Percentiles rank a stretch among this genome's conserved stretches.
These are phyloP conservation scores for Drechslerella dactyloides DNA, from an alignment of 2,329 filamentous ascomycete genomes.

Conservation along the genomic window DNA sequence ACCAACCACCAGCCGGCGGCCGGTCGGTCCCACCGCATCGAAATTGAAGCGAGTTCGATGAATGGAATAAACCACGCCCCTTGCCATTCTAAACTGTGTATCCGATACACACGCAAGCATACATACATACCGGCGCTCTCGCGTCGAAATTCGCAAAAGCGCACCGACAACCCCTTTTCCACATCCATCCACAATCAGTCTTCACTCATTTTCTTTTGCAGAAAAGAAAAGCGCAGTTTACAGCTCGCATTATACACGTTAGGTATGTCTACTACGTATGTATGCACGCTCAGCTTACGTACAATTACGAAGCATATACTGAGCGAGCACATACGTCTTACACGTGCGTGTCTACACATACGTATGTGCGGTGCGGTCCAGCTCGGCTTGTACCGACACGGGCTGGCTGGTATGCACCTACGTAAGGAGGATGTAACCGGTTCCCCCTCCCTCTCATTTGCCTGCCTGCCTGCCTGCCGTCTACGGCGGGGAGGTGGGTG, in stretches of 20 bases:
- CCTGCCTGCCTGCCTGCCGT: neutral
- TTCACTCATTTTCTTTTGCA: too few relatives aligned
- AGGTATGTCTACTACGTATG: too few relatives aligned
- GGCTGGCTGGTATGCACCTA: neutral
- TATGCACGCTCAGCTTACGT: too few relatives aligned
- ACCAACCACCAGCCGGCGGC: neutral
- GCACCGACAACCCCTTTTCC: neutral
- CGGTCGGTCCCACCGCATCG: slow-evolving; percentile 19
- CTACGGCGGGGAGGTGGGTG: neutral
- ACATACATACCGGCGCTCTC: neutral
- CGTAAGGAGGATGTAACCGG: too few relatives aligned
- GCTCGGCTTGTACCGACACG: neutral
- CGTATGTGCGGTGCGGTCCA: neutral
- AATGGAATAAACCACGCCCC: neutral
- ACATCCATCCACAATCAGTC: too few relatives aligned
- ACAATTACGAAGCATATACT: too few relatives aligned
- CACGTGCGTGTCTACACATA: too few relatives aligned
- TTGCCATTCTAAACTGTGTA: slow-evolving; percentile 34
- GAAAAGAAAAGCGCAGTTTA: too few relatives aligned
- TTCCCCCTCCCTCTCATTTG: neutral
- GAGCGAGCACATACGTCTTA: too few relatives aligned
- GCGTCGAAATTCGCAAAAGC: neutral
- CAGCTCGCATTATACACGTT: too few relatives aligned
- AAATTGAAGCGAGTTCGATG: slow-evolving; percentile 1
- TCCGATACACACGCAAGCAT: slow-evolving; percentile 2